Base-by-base conservation (phyloP, 23 red algal species). In the Gracilaria gracilis region DNA sequence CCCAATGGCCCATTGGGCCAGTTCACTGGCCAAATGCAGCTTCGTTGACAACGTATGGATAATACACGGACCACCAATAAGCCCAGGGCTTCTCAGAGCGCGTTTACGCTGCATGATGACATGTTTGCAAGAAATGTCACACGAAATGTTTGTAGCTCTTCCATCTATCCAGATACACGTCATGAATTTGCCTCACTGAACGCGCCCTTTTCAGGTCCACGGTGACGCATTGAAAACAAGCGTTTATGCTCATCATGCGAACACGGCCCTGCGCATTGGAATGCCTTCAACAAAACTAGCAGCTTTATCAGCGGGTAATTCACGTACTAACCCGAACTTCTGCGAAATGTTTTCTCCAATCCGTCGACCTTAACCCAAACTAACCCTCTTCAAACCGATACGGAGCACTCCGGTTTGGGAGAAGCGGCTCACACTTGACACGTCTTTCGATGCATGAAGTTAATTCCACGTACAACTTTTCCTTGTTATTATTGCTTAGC, bases 151-250 rank as follows among this genome's bases (percentile, higher is more conserved):
- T 15, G 14, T 17, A 20, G 51, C n/a, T n/a, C n/a, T n/a, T n/a
- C n/a, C n/a, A n/a, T n/a, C n/a, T n/a, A n/a, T 55, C 32, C 23
- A 28, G 61, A 20, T 32, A 28, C 64, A 69, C 64, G 64, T 69
- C 28, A 69, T 69, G 64, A 69, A 69, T 69, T 58, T 69, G 64
- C 29, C 64, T 7, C 32, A 14, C 64, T 32, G 5, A 37, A 36
- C 64, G 64, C 72, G 46, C 27, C 72, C 72, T 28, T 77, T 77
- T 77, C 38, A 51, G 72, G 72, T 77, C 72, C 72, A 77, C 72
- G 72, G 72, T 77, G 72, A 77, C 64, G 64, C 29, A 69, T 19
- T 9, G 9, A 69, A 36, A 36, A 36, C 64, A 36, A 24, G 64
- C 64, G 31, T 38, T 69, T 14, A 69, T 20, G 15, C 31, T 38